phyloP scores from a whole-genome alignment of 495 filamentous ascomycete species.

The Geopyxis carbonaria region DNA sequence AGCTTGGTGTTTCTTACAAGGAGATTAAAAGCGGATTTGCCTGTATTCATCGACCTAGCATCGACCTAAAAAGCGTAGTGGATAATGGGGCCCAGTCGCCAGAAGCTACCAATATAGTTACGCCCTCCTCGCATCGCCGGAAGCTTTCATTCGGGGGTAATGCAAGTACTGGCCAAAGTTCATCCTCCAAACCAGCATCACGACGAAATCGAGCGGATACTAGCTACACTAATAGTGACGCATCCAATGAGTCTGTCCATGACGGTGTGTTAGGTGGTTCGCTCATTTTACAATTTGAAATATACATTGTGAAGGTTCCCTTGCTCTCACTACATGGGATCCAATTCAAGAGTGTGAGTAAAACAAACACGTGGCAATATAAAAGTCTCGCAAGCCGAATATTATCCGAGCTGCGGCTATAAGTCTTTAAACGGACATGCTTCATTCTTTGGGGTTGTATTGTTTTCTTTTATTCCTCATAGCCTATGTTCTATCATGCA shows the following conservation, averaged over 20 bases:
- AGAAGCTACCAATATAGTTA: conserved; percentile 33
- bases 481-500: background rate
- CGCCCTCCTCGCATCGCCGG: conserved; percentile 46
- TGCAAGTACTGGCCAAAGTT: conserved; percentile 7
- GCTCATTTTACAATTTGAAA: conserved; percentile 78
- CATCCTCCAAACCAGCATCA: conserved; percentile 12
- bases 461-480: background rate
- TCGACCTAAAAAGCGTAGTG: conserved; percentile 58
- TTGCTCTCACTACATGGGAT: conserved; percentile 85
- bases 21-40: conserved; percentile 91
- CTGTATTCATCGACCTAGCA: conserved; percentile 74
- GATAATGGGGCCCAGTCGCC: conserved; percentile 39
- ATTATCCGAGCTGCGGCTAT: conserved; percentile 70
- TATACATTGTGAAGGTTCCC: conserved; percentile 94
- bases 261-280: conserved; percentile 68
- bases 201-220: conserved; percentile 40
- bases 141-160: conserved; percentile 65
- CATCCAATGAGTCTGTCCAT: conserved; percentile 60
- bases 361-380: conserved; percentile 94
- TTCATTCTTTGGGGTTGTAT: background rate
- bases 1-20: conserved; percentile 71
- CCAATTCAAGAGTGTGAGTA: conserved; percentile 85
- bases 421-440: conserved; percentile 33
- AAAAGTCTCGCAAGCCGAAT: conserved; percentile 96
- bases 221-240: conserved; percentile 65